Evolutionary conservation across 345 rosid species (phyloP).

Genomic region (Bruguiera gymnorhiza): DNA sequence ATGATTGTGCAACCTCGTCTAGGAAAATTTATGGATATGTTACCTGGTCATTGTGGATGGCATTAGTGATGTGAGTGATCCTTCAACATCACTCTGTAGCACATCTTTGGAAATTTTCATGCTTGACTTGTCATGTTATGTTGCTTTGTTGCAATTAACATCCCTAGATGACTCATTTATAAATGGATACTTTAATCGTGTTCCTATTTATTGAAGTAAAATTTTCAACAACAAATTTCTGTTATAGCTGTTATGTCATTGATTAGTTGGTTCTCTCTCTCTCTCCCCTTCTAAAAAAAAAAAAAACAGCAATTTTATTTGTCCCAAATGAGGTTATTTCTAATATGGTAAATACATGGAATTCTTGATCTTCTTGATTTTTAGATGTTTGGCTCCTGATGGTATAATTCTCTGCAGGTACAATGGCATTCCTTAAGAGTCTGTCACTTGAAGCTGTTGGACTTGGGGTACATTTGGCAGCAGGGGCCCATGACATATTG

Average conservation of each 20-base stretch:
- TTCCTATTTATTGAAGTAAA: neutral
- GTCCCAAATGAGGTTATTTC: neutral
- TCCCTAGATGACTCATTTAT: too few relatives aligned
- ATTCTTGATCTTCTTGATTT: neutral
- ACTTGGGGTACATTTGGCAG: constrained; percentile 94
- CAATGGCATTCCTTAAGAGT: constrained; percentile 84
- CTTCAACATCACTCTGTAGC: too few relatives aligned
- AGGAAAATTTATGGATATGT: too few relatives aligned
- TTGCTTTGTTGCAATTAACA: too few relatives aligned
- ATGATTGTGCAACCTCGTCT: too few relatives aligned
- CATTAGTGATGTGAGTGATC: too few relatives aligned
- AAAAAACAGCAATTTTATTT: neutral
- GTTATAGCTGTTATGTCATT: too few relatives aligned
- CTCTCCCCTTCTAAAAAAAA: too few relatives aligned
- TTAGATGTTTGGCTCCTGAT: neutral
- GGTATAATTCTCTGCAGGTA: constrained; percentile 47
- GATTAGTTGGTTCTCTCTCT: too few relatives aligned
- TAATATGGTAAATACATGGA: neutral
- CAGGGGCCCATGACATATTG: constrained; percentile 77
- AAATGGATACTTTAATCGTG: neutral
- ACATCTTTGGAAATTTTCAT: too few relatives aligned
- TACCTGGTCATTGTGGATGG: too few relatives aligned
- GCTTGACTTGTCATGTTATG: too few relatives aligned
- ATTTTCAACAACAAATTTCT: neutral
- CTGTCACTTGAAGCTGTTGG: constrained; percentile 91